These are phyloP conservation scores for Colletotrichum simmondsii DNA, from an alignment of 2,329 filamentous ascomycete genomes.

Conservation along the genomic window DNA sequence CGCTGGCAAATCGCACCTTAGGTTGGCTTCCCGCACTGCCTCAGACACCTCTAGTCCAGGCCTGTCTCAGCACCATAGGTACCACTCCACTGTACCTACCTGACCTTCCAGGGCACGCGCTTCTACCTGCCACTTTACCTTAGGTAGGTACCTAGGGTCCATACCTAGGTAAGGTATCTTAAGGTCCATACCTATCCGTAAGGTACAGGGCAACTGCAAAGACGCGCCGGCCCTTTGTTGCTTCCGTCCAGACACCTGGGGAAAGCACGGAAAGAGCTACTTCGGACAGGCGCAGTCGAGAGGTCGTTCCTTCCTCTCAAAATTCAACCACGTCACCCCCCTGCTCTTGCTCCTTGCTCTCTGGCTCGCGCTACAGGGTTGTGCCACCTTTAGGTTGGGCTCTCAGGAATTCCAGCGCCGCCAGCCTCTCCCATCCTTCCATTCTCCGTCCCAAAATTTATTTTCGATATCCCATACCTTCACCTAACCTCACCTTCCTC, in stretches of 20 bases:
- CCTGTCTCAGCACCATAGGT: neutral
- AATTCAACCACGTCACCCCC: slow-evolving; percentile 32
- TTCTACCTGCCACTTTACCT: too few relatives aligned
- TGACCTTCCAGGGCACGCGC: too few relatives aligned
- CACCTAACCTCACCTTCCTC: neutral
- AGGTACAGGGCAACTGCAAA: too few relatives aligned
- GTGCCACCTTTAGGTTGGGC: slow-evolving; percentile 30
- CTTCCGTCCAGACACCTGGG: neutral
- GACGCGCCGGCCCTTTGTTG: neutral
- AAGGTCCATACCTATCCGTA: too few relatives aligned
- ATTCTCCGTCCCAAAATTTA: slow-evolving; percentile 32
- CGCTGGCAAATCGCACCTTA: neutral
- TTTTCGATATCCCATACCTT: slow-evolving; percentile 22
- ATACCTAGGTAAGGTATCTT: too few relatives aligned
- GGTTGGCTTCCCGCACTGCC: neutral
- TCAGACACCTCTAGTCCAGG: neutral
- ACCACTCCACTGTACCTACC: too few relatives aligned
- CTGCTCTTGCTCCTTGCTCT: slow-evolving; percentile 12
- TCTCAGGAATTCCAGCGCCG: slow-evolving; percentile 20
- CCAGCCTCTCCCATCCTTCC: slow-evolving; percentile 33
- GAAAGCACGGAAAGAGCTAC: too few relatives aligned
- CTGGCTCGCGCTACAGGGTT: slow-evolving; percentile 23
- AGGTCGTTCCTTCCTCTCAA: neutral
- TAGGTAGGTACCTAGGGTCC: too few relatives aligned
- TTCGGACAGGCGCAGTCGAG: too few relatives aligned